Evolutionary conservation across 1,284 basidiomycete genomes (phyloP).

Genomic region (Cutaneotrichosporon curvatum): DNA sequence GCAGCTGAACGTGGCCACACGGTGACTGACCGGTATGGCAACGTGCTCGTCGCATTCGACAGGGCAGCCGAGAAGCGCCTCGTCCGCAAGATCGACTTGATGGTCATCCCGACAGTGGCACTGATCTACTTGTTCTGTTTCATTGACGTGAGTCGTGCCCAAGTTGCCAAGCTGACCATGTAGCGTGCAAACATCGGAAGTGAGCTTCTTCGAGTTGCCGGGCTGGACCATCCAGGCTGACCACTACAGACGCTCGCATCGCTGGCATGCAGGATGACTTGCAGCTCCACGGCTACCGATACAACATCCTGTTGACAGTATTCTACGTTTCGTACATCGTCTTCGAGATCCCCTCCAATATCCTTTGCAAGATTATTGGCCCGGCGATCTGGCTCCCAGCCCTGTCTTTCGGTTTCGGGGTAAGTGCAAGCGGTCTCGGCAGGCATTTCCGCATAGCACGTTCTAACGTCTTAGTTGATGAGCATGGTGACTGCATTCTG

Average conservation of each 20-base stretch:
- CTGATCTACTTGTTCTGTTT: slow-evolving; percentile 18
- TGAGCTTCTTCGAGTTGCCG: too few relatives aligned
- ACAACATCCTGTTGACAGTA: slow-evolving; percentile 18
- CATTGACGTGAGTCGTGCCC: slow-evolving; percentile 14
- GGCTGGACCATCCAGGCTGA: too few relatives aligned
- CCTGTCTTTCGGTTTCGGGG: slow-evolving; percentile 18
- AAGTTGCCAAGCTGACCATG: not conserved
- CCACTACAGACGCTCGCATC: slow-evolving; percentile 10
- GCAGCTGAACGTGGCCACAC: slow-evolving; percentile 11
- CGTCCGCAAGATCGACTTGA: slow-evolving; percentile 21
- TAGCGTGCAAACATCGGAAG: slow-evolving; percentile 18
- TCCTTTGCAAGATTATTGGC: slow-evolving; percentile 17
- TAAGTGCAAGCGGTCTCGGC: too few relatives aligned
- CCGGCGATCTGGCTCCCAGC: slow-evolving; percentile 21
- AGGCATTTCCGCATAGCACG: not conserved
- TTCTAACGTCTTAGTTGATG: slow-evolving; percentile 6
- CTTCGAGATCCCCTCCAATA: slow-evolving; percentile 22
- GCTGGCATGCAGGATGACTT: slow-evolving; percentile 20
- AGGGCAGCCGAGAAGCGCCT: slow-evolving; percentile 15
- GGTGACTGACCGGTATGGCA: slow-evolving; percentile 9
- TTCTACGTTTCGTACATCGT: slow-evolving; percentile 24
- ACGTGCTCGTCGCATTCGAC: slow-evolving; percentile 13
- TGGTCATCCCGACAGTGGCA: slow-evolving; percentile 16
- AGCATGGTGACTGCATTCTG: slow-evolving; percentile 27
- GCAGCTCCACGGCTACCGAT: slow-evolving; percentile 16